Evolutionary conservation across 1,139 yeast species (phyloP).

Genomic region (Williopsis jadinii): DNA sequence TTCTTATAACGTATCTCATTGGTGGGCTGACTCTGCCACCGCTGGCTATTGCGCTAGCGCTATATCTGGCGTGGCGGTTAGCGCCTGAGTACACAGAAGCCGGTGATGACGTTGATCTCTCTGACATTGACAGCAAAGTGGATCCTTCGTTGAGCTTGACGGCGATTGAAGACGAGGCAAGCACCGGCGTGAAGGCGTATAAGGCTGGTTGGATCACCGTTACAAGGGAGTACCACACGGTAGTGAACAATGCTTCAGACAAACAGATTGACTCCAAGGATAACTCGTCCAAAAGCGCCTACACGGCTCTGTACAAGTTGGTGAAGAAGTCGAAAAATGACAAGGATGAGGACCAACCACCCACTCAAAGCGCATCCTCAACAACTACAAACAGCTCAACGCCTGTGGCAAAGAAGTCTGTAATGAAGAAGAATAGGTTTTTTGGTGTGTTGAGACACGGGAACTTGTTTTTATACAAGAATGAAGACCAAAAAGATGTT

Average conservation of each 20-base stretch:
- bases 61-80: slow-evolving; percentile 17
- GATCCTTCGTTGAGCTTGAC: slow-evolving; percentile 47
- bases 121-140: slow-evolving; percentile 21
- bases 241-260: slow-evolving; percentile 28
- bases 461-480: slow-evolving; percentile 72
- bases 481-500: slow-evolving; percentile 57
- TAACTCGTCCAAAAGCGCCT: slow-evolving; percentile 41
- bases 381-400: background rate
- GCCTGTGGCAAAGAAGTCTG: slow-evolving; percentile 23
- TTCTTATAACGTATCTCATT: slow-evolving; percentile 36
- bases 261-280: slow-evolving; percentile 18
- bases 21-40: slow-evolving; percentile 86
- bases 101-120: slow-evolving; percentile 17
- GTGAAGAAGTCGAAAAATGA: slow-evolving; percentile 30
- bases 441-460: slow-evolving; percentile 77
- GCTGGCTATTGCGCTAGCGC: slow-evolving; percentile 29
- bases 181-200: slow-evolving; percentile 57
- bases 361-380: background rate
- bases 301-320: slow-evolving; percentile 51
- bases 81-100: slow-evolving; percentile 17
- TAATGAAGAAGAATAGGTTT: slow-evolving; percentile 50
- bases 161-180: slow-evolving; percentile 49
- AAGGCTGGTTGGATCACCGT: slow-evolving; percentile 80
- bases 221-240: slow-evolving; percentile 64
- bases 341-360: background rate